phyloP scores from a whole-genome alignment of 1,284 basidiomycete species.

The Ceratobasidium theobromae region DNA sequence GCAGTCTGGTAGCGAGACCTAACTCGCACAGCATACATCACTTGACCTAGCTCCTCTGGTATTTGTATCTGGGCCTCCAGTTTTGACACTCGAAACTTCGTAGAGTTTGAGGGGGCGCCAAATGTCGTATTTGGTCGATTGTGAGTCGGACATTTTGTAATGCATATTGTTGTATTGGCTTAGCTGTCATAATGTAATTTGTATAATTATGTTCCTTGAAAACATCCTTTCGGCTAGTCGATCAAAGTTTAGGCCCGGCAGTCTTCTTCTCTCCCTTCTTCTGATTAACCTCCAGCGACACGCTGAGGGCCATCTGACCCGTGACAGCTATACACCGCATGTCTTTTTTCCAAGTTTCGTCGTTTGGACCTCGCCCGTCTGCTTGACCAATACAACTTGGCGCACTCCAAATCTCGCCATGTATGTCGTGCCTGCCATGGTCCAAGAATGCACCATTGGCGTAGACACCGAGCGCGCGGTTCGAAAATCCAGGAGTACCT shows the following conservation, averaged over 20 bases:
- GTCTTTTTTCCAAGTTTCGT: slow-evolving; percentile 16
- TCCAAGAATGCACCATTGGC: slow-evolving; percentile 6
- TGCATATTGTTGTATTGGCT: too few relatives aligned
- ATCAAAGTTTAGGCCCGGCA: not conserved
- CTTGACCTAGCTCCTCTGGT: too few relatives aligned
- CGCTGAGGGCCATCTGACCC: slow-evolving; percentile 7
- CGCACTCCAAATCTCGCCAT: slow-evolving; percentile 29
- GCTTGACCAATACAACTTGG: slow-evolving; percentile 4
- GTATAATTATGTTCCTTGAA: too few relatives aligned
- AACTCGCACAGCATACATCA: too few relatives aligned
- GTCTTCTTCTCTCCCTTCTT: not conserved
- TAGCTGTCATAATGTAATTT: too few relatives aligned
- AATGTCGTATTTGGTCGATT: too few relatives aligned
- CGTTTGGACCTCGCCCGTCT: not conserved
- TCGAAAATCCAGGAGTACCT: slow-evolving; percentile 1
- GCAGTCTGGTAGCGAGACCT: too few relatives aligned
- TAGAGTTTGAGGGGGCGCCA: too few relatives aligned
- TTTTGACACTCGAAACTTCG: too few relatives aligned
- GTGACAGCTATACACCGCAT: slow-evolving; percentile 23
- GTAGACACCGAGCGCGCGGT: slow-evolving; percentile 9
- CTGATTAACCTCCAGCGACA: slow-evolving; percentile 1
- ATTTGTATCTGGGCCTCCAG: too few relatives aligned
- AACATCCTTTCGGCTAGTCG: not conserved
- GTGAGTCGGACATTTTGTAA: too few relatives aligned
- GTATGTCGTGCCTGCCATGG: slow-evolving; percentile 15